Conservation (phyloP, 768 basidiomycete genomes). For the Hygrophoropsis aurantiaca region DNA sequence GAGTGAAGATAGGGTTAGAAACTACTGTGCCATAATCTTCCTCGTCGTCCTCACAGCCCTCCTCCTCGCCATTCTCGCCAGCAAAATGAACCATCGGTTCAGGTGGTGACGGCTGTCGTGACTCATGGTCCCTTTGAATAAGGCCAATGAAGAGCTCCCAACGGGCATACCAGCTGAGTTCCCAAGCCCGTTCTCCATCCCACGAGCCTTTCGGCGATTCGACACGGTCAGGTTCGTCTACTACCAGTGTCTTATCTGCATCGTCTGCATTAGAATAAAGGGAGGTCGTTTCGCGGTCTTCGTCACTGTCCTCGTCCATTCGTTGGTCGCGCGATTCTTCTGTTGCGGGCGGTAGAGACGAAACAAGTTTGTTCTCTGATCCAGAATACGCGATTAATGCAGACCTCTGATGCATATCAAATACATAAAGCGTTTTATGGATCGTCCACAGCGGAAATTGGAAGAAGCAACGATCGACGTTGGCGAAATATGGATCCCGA, state of each 20-base stretch:
- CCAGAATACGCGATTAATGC: constrained; percentile 9
- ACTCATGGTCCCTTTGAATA: constrained; percentile 29
- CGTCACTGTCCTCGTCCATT: constrained; percentile 1
- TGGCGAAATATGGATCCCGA: constrained; percentile 54
- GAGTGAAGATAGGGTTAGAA: constrained; percentile 13
- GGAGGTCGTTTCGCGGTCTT: neutral
- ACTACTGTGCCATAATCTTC: constrained; percentile 27
- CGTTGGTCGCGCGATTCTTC: too few relatives aligned
- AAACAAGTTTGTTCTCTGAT: constrained; percentile 8
- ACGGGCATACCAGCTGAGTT: constrained; percentile 50
- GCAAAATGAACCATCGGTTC: constrained; percentile 19
- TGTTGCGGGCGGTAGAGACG: too few relatives aligned
- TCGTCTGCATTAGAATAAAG: constrained; percentile 29
- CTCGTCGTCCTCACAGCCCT: constrained; percentile 18
- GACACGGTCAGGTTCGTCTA: constrained; percentile 43
- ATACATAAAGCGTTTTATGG: constrained; percentile 63
- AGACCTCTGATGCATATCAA: constrained; percentile 46
- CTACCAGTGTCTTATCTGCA: constrained; percentile 59
- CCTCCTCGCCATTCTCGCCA: constrained; percentile 18
- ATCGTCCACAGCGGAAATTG: constrained; percentile 64
- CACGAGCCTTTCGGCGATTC: constrained; percentile 5
- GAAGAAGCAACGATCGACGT: constrained; percentile 61
- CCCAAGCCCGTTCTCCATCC: constrained; percentile 32
- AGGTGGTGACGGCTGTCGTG: constrained; percentile 5
- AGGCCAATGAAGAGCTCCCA: constrained; percentile 54